Conservation (phyloP, 2,329 filamentous ascomycete species). For the Colletotrichum zoysiae region DNA sequence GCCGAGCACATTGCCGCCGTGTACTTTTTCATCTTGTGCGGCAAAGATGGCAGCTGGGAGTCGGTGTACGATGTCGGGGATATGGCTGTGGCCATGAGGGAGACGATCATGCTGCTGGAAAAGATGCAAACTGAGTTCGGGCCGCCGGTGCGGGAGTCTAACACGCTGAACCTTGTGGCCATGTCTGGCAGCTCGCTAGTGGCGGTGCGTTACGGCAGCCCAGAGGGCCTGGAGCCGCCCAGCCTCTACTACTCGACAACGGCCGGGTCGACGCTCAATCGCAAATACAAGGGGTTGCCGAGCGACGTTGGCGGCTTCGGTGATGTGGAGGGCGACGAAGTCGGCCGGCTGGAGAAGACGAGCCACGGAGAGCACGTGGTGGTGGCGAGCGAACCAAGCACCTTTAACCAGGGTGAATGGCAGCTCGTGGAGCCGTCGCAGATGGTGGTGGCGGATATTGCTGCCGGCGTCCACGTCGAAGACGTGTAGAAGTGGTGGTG, state of each 20-base stretch:
- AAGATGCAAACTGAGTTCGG: slow-evolving; percentile 30
- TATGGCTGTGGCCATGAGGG: slow-evolving; percentile 31
- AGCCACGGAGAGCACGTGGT: slow-evolving; percentile 22
- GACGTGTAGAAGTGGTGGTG: not conserved
- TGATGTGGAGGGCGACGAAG: not conserved
- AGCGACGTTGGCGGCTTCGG: not conserved
- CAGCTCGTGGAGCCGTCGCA: slow-evolving; percentile 25
- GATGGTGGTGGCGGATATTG: slow-evolving; percentile 27
- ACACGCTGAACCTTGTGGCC: slow-evolving; percentile 17
- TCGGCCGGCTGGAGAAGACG: slow-evolving; percentile 19
- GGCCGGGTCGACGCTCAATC: slow-evolving; percentile 24
- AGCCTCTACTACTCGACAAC: slow-evolving; percentile 34
- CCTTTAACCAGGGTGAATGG: slow-evolving; percentile 29
- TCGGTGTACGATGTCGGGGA: slow-evolving; percentile 1
- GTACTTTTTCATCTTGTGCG: slow-evolving; percentile 33
- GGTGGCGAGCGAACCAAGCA: slow-evolving; percentile 36
- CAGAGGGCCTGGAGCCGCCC: slow-evolving; percentile 14
- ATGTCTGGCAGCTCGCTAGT: slow-evolving; percentile 28
- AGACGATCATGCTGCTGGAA: slow-evolving; percentile 26
- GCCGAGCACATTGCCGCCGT: slow-evolving; percentile 30
- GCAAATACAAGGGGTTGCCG: slow-evolving; percentile 34
- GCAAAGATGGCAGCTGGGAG: slow-evolving; percentile 32
- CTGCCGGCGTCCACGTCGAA: not conserved
- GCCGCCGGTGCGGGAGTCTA: not conserved
- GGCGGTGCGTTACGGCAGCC: slow-evolving; percentile 31